Evolutionary conservation across 805 yeast genomes (phyloP), one percentile per base, ranked within the genome.

Genomic region (Spathaspora passalidarum): DNA sequence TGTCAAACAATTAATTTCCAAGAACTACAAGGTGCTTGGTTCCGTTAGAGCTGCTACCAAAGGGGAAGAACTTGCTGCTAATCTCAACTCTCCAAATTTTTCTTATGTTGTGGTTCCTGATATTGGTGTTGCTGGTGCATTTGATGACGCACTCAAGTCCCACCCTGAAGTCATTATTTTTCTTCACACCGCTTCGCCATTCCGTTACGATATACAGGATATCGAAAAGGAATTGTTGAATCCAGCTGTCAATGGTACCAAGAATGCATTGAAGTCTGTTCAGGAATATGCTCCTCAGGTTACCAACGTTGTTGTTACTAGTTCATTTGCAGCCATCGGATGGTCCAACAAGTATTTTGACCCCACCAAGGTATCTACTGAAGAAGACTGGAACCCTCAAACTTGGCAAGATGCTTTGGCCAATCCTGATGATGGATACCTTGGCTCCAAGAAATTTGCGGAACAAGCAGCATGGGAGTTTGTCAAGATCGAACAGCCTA

Each of bases 261-360:
- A 48, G 22, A 57, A 55, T 49, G 57, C 44, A 16, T 34, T 54
- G 11, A 55, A 61, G 32, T 77, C 86, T 0, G 73, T 78, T 17
- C 59, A 65, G 52, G 54, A 59, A 13, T 56, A 56, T 45, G 78
- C 68, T 7, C 69, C 73, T 2, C 65, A 71, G 34, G 69, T 77
- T 25, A 63, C 59, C 42, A 56, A 63, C 9, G 72, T 77, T 4
- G 78, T 77, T 34, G 50, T 73, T 40, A 66, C 81, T 14, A 72
- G 82, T 2, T 80, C 86, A 0, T 66, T 65, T 52, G 82, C 82
- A 17, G 77, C 86, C 0, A 62, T 79, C 23, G 40, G 62, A 22
- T 50, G 63, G 5, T 38, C 13, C 14, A 26, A n/a, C 32, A 26
- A 26, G 32, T 36, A n/a, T 21, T 18, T 14, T 10, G 65, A 63